Conservation (phyloP, 2,329 filamentous ascomycete species). For the Nemania diffusa region DNA sequence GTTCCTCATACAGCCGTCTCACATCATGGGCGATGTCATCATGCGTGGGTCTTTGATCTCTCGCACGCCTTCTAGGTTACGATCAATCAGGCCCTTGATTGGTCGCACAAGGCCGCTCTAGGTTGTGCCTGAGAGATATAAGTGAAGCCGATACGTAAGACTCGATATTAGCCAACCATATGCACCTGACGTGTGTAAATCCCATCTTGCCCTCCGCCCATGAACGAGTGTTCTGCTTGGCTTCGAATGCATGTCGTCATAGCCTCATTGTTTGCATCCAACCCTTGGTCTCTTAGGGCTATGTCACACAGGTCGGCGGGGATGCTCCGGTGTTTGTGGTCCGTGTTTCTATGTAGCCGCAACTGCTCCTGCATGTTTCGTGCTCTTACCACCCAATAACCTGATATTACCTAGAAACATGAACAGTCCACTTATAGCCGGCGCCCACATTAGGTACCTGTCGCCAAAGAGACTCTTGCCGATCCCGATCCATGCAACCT, state of each 20-base stretch:
- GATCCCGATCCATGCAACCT: neutral
- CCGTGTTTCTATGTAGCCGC: constrained; percentile 7
- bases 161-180: neutral
- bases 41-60: constrained; percentile 23
- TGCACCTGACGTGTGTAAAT: neutral
- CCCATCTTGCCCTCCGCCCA: neutral
- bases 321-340: neutral
- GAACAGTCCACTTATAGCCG: neutral
- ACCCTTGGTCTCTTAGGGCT: neutral
- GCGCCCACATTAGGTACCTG: neutral
- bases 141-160: constrained; percentile 18
- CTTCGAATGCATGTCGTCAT: constrained; percentile 32
- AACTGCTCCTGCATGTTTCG: neutral
- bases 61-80: neutral
- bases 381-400: neutral
- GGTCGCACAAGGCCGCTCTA: neutral
- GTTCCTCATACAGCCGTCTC: constrained; percentile 1
- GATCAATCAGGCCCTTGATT: constrained; percentile 14
- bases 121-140: constrained; percentile 13
- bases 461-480: constrained; percentile 8
- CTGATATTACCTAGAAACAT: neutral
- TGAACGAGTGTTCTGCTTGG: constrained; percentile 2
- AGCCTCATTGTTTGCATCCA: constrained; percentile 3
- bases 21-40: constrained; percentile 30
- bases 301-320: constrained; percentile 17